Evolutionary conservation across 2,329 filamentous ascomycete species (phyloP).

Genomic region (Phyllosticta citriasiana): DNA sequence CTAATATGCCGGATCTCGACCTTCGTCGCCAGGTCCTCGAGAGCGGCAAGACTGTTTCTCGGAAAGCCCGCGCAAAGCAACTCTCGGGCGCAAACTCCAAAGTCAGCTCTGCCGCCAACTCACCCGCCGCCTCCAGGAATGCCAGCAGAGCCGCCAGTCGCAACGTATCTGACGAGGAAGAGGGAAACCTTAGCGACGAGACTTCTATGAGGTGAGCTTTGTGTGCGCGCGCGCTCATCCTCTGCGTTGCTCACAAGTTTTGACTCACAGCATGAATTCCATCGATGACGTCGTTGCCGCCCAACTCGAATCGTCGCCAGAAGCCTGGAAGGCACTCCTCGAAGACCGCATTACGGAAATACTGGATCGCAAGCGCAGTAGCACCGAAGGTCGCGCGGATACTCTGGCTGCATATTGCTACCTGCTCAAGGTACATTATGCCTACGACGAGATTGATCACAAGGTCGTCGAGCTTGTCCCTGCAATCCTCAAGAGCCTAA

Average conservation of each 20-base stretch:
- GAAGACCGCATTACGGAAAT: conserved; percentile 60
- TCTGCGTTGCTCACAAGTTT: background rate
- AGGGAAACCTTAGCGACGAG: conserved; percentile 49
- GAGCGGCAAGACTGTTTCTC: conserved; percentile 62
- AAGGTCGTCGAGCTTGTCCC: conserved; percentile 52
- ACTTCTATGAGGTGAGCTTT: conserved; percentile 44
- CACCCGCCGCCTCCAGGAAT: conserved; percentile 46
- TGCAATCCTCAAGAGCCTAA: conserved; percentile 61
- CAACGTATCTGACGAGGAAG: conserved; percentile 55
- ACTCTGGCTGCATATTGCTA: conserved; percentile 52
- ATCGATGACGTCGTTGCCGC: conserved; percentile 53
- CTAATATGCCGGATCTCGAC: conserved; percentile 47
- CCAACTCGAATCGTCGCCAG: conserved; percentile 37
- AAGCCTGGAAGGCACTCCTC: conserved; percentile 53
- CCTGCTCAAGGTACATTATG: conserved; percentile 58
- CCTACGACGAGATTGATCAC: conserved; percentile 50
- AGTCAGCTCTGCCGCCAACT: conserved; percentile 46
- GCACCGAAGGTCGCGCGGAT: conserved; percentile 58
- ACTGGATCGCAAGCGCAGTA: conserved; percentile 68
- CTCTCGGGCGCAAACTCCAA: conserved; percentile 50
- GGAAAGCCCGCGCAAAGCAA: conserved; percentile 52
- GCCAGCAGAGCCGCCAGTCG: conserved; percentile 44
- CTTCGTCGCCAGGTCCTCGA: conserved; percentile 58
- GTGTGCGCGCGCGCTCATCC: background rate
- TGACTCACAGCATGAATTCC: conserved; percentile 46